A percentile compares a stretch with the other conserved stretches of the same genome.
Conservation (phyloP, 1,284 basidiomycete species). For the Ganoderma resinaceum region DNA sequence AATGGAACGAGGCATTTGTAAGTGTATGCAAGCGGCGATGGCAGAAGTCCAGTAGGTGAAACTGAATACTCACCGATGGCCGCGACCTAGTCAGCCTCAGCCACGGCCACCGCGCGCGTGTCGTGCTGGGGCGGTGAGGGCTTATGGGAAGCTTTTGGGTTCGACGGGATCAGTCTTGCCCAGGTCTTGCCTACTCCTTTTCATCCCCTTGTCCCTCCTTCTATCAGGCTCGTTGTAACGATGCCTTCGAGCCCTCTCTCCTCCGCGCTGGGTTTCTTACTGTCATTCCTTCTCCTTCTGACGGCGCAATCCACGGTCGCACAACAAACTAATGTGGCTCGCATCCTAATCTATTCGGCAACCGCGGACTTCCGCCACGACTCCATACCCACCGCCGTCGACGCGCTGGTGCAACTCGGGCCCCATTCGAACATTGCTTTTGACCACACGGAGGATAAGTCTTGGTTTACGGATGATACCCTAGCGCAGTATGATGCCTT, state of each 20-base stretch:
- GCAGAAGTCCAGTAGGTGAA: no score
- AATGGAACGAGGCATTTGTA: no score
- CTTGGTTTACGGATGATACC: slow-evolving; percentile 62
- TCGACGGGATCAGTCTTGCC: neutral
- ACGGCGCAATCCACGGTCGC: neutral
- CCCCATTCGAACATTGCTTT: slow-evolving; percentile 58
- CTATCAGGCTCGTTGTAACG: neutral
- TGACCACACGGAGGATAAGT: slow-evolving; percentile 69
- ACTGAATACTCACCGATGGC: no score
- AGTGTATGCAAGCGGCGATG: no score
- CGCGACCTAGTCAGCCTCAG: neutral
- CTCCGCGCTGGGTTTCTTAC: neutral
- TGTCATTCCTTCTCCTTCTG: neutral
- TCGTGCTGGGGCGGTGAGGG: neutral
- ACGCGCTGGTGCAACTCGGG: slow-evolving; percentile 58
- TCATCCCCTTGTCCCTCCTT: neutral
- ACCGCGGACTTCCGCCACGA: slow-evolving; percentile 71
- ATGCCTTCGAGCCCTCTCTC: neutral
- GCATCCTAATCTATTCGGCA: slow-evolving; percentile 60
- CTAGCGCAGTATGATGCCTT: slow-evolving; percentile 69
- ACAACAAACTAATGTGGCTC: slow-evolving; percentile 22
- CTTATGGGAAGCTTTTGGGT: neutral
- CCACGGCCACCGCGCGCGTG: neutral
- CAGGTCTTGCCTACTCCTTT: neutral
- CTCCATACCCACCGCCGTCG: slow-evolving; percentile 75